Evolutionary conservation across 805 yeast species (phyloP).

Genomic region (Scheffersomyces coipomensis): DNA sequence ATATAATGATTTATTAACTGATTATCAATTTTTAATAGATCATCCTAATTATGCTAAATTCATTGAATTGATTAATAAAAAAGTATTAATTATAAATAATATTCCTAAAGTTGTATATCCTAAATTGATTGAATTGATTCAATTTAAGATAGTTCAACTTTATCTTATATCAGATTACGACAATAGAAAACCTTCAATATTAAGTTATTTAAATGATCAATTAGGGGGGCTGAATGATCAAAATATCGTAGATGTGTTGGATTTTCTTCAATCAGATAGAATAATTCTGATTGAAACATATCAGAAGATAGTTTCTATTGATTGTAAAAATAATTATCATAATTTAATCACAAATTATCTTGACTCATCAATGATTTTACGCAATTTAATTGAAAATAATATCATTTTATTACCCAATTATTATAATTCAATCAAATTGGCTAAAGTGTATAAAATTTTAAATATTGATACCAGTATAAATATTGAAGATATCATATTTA

Average conservation of each 20-base stretch:
- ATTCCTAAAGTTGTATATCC: constrained; percentile 3
- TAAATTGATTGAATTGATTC: constrained; percentile 10
- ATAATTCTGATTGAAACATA: constrained; percentile 1
- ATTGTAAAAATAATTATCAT: constrained; percentile 1
- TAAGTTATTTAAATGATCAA: constrained; percentile 14
- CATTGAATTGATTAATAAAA: constrained; percentile 31
- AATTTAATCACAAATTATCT: constrained; percentile 1
- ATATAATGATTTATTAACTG: constrained; percentile 31
- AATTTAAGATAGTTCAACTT: constrained; percentile 27
- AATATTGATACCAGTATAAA: constrained; percentile 10
- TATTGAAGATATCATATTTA: constrained; percentile 24
- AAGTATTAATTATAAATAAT: constrained; percentile 20
- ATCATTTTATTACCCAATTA: constrained; percentile 26
- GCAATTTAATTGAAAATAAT: constrained; percentile 30
- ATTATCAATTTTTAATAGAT: constrained; percentile 24
- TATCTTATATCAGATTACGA: constrained; percentile 32
- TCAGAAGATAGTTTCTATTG: constrained; percentile 16
- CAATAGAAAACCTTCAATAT: constrained; percentile 26
- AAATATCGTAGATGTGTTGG: constrained; percentile 7
- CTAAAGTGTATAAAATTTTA: constrained; percentile 18
- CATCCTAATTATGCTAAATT: constrained; percentile 11
- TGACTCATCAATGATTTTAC: constrained; percentile 9
- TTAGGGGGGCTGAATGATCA: constrained; percentile 1
- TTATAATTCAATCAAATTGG: constrained; percentile 23
- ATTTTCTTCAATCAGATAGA: constrained; percentile 2